Evolutionary conservation across 768 basidiomycete species (phyloP).

Genomic region (Sporobolomyces pararoseus): DNA sequence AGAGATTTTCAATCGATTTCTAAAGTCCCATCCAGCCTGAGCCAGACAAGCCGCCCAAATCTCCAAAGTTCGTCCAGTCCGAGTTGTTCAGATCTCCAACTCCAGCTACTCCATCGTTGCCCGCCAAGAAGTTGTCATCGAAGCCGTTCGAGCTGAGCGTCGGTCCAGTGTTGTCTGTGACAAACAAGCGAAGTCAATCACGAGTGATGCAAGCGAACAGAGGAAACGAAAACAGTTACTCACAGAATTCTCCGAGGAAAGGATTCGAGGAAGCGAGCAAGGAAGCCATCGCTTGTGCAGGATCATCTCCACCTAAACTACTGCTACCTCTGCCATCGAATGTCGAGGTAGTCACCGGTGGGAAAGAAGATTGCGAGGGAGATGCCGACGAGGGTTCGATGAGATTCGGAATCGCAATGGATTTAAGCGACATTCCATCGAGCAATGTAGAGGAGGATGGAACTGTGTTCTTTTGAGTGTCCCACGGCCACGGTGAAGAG

Average conservation of each 20-base stretch:
- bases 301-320: background rate
- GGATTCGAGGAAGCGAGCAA: slow-evolving; percentile 26
- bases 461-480: background rate
- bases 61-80: slow-evolving; percentile 2
- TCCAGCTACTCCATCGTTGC: background rate
- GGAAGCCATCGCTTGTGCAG: slow-evolving; percentile 29
- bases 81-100: background rate
- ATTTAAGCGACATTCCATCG: slow-evolving; percentile 3
- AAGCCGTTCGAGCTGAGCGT: slow-evolving; percentile 16
- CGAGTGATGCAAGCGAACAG: too few relatives aligned
- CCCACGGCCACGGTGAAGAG: background rate
- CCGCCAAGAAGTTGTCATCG: slow-evolving; percentile 27
- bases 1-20: too few relatives aligned
- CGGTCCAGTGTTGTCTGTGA: slow-evolving; percentile 22
- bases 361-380: background rate
- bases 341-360: background rate
- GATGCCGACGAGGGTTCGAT: background rate
- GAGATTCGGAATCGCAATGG: slow-evolving; percentile 25
- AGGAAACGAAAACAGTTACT: background rate
- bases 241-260: slow-evolving; percentile 27
- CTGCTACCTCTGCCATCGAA: background rate
- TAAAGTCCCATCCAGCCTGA: slow-evolving; percentile 7
- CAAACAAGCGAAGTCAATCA: too few relatives aligned
- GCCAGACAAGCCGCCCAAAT: background rate
- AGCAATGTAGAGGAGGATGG: background rate